Conservation (phyloP, 176 grass and related monocot species). For the Musa itinerans region DNA sequence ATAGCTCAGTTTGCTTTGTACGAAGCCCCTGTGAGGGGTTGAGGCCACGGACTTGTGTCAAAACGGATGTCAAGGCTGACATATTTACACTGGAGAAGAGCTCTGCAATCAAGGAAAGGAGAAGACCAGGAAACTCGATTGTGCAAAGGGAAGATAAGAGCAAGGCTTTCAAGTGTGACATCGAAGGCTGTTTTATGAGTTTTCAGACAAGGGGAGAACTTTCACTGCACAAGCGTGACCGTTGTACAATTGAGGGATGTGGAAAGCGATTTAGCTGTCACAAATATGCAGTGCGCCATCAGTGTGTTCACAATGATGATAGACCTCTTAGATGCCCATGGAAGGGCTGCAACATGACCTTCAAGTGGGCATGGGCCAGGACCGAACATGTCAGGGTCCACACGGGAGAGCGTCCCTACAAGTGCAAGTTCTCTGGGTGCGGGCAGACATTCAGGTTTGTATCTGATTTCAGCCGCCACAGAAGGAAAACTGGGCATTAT, state of each 20-base stretch:
- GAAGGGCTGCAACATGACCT: conserved; percentile 56
- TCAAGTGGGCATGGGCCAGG: conserved; percentile 77
- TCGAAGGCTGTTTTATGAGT: conserved; percentile 29
- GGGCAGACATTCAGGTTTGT: conserved; percentile 65
- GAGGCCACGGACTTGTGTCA: conserved; percentile 33
- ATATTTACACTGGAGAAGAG: neutral
- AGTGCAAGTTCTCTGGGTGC: conserved; percentile 30
- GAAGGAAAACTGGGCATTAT: conserved; percentile 38
- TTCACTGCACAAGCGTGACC: conserved; percentile 46
- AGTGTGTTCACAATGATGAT: conserved; percentile 50
- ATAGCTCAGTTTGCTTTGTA: conserved; percentile 34
- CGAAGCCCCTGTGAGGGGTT: conserved; percentile 78
- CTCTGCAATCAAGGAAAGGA: neutral
- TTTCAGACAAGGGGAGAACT: conserved; percentile 39
- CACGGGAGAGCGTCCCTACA: conserved; percentile 55
- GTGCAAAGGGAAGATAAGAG: conserved; percentile 2
- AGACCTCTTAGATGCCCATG: conserved; percentile 74
- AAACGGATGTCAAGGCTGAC: conserved; percentile 9
- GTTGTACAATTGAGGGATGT: conserved; percentile 54
- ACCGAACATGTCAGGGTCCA: conserved; percentile 62
- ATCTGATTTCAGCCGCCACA: conserved; percentile 61
- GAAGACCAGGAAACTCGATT: conserved; percentile 11
- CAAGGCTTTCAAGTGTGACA: conserved; percentile 17
- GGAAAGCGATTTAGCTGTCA: conserved; percentile 62
- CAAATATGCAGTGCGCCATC: conserved; percentile 53